phyloP scores from a whole-genome alignment of 1,284 basidiomycete species.

The Chondrostereum purpureum region DNA sequence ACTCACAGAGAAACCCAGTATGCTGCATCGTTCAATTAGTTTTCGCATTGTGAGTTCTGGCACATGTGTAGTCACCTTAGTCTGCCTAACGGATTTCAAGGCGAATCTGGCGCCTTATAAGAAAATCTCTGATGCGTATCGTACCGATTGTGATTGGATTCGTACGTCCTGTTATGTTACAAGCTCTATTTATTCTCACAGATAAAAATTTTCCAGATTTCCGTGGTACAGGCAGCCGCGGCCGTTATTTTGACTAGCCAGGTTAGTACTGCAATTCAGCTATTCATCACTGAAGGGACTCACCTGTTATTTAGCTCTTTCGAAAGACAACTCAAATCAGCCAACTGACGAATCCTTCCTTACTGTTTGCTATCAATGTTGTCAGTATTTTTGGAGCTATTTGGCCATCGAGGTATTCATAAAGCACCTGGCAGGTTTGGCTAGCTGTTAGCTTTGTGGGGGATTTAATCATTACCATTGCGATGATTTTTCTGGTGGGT shows the following conservation, averaged over 20 bases:
- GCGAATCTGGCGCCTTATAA: not conserved
- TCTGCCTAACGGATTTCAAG: not conserved
- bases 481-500: not conserved
- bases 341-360: not conserved
- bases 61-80: not conserved
- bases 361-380: not conserved
- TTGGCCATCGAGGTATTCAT: not conserved
- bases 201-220: not conserved
- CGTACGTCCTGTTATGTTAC: not conserved
- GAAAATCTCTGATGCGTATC: not conserved
- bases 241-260: not conserved
- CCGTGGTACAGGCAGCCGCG: not conserved
- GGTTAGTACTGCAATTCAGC: not conserved
- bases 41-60: not conserved
- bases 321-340: not conserved
- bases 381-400: not conserved
- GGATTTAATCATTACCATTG: not conserved
- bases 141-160: not conserved
- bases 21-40: not conserved
- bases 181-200: not conserved
- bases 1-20: not conserved
- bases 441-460: not conserved
- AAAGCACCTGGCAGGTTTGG: not conserved
- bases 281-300: not conserved
- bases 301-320: not conserved